These are phyloP conservation scores for Naganishia randhawae DNA, from an alignment of 768 basidiomycete species.

Conservation along the genomic window DNA sequence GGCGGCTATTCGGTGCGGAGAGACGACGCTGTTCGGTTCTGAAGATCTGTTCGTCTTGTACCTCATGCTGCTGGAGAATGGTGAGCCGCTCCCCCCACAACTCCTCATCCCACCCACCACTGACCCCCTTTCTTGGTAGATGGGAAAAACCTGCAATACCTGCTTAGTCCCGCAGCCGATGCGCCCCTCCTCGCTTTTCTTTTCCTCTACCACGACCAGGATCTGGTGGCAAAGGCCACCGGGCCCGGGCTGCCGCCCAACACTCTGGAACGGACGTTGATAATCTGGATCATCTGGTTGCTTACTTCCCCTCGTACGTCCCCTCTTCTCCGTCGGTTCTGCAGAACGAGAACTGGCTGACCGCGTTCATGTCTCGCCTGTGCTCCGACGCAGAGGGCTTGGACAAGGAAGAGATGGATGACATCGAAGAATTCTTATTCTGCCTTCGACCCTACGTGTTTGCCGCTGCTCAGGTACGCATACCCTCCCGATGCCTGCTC, in stretches of 20 bases:
- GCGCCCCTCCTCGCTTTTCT: conserved; percentile 37
- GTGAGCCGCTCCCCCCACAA: conserved; percentile 34
- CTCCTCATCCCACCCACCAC: not conserved
- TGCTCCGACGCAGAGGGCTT: conserved; percentile 51
- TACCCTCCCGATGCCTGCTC: not conserved
- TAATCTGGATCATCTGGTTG: conserved; percentile 50
- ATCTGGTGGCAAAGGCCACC: conserved; percentile 46
- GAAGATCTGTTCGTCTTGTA: conserved; percentile 46
- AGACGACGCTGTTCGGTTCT: conserved; percentile 34
- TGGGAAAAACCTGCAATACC: conserved; percentile 43
- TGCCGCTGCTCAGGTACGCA: conserved; percentile 47
- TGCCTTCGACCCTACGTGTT: conserved; percentile 54
- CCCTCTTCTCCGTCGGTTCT: not conserved
- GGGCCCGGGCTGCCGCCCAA: conserved; percentile 50
- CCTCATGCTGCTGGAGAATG: conserved; percentile 50
- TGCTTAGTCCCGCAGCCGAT: conserved; percentile 35
- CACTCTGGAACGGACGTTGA: conserved; percentile 43
- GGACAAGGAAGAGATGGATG: conserved; percentile 72
- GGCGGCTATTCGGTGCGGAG: conserved; percentile 27
- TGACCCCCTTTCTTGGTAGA: conserved; percentile 33
- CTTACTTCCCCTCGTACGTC: conserved; percentile 33
- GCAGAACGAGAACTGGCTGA: too few species aligned
- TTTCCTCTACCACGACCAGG: conserved; percentile 45
- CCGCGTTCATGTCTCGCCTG: too few species aligned
- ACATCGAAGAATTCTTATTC: conserved; percentile 50